Evolutionary conservation across 1,139 yeast genomes (phyloP).

Genomic region (Trichomonascaceae sp.): DNA sequence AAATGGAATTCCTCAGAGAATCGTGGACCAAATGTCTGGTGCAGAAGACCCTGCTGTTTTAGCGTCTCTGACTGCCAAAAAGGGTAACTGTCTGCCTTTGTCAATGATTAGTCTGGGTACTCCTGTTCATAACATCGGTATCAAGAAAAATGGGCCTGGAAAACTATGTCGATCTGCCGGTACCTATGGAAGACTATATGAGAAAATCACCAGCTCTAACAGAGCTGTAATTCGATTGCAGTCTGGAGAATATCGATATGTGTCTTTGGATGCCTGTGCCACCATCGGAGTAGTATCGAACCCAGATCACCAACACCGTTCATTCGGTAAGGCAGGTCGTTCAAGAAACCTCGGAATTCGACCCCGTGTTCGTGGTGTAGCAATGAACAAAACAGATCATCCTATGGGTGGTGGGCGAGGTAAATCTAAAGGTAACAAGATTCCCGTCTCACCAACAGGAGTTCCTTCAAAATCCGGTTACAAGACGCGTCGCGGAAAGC

Average conservation of each 20-base stretch:
- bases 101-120: slow-evolving; percentile 92
- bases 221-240: slow-evolving; percentile 76
- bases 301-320: slow-evolving; percentile 82
- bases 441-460: slow-evolving; percentile 97
- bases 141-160: slow-evolving; percentile 73
- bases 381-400: slow-evolving; percentile 96
- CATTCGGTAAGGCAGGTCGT: slow-evolving; percentile 97
- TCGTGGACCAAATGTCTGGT: slow-evolving; percentile 79
- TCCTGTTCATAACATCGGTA: slow-evolving; percentile 80
- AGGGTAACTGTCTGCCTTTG: slow-evolving; percentile 92
- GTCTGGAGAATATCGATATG: slow-evolving; percentile 91
- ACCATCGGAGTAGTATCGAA: slow-evolving; percentile 95
- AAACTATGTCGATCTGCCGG: slow-evolving; percentile 94
- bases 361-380: slow-evolving; percentile 97
- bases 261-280: slow-evolving; percentile 81
- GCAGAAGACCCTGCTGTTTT: slow-evolving; percentile 82
- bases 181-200: slow-evolving; percentile 80
- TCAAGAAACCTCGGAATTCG: slow-evolving; percentile 87
- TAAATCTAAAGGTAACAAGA: slow-evolving; percentile 92
- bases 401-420: slow-evolving; percentile 99
- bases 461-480: slow-evolving; percentile 81
- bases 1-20: slow-evolving; percentile 73
- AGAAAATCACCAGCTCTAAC: slow-evolving; percentile 65
- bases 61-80: slow-evolving; percentile 79
- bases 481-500: slow-evolving; percentile 89